Conservation (phyloP, 306 rosid species). For the Dryas octopetala region DNA sequence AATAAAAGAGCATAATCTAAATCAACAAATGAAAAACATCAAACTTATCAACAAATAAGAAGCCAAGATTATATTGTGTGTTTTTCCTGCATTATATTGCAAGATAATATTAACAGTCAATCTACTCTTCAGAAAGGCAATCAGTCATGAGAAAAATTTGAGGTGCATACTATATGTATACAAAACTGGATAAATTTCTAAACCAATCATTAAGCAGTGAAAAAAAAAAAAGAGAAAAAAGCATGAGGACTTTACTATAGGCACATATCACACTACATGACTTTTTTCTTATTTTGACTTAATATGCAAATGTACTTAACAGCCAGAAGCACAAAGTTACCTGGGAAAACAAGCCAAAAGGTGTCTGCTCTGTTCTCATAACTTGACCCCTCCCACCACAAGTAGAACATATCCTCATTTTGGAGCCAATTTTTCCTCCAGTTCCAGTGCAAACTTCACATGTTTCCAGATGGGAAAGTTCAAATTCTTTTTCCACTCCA, state of each 20-base stretch:
- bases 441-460: slow-evolving; percentile 88
- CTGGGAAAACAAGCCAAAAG: slow-evolving; percentile 99
- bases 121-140: neutral
- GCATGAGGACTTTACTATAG: neutral
- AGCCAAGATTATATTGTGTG: neutral
- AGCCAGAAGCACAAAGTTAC: slow-evolving; percentile 36
- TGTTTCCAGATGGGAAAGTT: slow-evolving; percentile 92
- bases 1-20: neutral
- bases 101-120: neutral
- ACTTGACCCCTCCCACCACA: slow-evolving; percentile 99
- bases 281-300: neutral
- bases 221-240: neutral
- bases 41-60: neutral
- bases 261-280: neutral
- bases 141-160: neutral
- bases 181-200: neutral
- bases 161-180: neutral
- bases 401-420: slow-evolving; percentile 86
- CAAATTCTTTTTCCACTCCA: slow-evolving; percentile 91
- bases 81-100: neutral
- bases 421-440: slow-evolving; percentile 81
- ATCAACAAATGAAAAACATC: neutral
- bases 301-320: neutral
- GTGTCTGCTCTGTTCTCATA: slow-evolving; percentile 99
- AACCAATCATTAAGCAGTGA: neutral